A percentile compares a stretch with the other conserved stretches of the same genome.
These are phyloP conservation scores for Auxenochlorella pyrenoidosa DNA, from an alignment of 139 green algal genomes.

Conservation along the genomic window DNA sequence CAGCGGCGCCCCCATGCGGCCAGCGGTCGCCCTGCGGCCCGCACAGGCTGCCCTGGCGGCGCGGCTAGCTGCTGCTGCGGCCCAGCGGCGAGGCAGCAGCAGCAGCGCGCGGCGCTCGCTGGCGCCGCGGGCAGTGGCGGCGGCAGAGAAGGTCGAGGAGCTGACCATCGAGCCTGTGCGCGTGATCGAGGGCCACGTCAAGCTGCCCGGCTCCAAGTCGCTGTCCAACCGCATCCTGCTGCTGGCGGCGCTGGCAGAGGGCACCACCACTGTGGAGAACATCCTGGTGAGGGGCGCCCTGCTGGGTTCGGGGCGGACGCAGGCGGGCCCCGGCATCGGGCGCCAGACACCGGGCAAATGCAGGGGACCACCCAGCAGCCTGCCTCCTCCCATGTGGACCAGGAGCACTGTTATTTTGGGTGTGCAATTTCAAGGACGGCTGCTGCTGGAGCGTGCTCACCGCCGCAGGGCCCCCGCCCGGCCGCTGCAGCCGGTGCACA, in stretches of 20 bases:
- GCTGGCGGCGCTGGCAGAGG: slow-evolving; percentile 91
- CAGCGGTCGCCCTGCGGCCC: neutral
- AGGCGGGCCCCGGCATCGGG: neutral
- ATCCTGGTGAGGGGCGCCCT: slow-evolving; percentile 84
- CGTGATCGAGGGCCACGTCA: slow-evolving; percentile 61
- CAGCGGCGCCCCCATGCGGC: neutral
- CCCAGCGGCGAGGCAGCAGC: slow-evolving; percentile 7
- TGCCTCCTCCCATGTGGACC: too few relatives aligned
- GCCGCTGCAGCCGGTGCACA: too few relatives aligned
- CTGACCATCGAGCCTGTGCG: slow-evolving; percentile 60
- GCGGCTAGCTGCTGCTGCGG: neutral
- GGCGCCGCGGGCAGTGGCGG: slow-evolving; percentile 21
- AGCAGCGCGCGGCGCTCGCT: neutral
- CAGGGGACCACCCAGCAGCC: neutral
- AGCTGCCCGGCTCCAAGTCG: slow-evolving; percentile 96
- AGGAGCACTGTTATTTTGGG: too few relatives aligned
- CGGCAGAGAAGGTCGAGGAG: slow-evolving; percentile 39
- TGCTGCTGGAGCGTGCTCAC: too few relatives aligned
- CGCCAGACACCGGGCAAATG: neutral
- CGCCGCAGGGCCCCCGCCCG: too few relatives aligned
- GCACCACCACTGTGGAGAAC: slow-evolving; percentile 91
- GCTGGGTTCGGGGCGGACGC: neutral
- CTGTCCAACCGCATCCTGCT: slow-evolving; percentile 97
- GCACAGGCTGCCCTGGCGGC: neutral
- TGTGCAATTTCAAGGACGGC: too few relatives aligned